A percentile compares a stretch with the other conserved stretches of the same genome.
Evolutionary conservation across 1,284 basidiomycete species (phyloP).

Genomic region (Golubevia sp.): DNA sequence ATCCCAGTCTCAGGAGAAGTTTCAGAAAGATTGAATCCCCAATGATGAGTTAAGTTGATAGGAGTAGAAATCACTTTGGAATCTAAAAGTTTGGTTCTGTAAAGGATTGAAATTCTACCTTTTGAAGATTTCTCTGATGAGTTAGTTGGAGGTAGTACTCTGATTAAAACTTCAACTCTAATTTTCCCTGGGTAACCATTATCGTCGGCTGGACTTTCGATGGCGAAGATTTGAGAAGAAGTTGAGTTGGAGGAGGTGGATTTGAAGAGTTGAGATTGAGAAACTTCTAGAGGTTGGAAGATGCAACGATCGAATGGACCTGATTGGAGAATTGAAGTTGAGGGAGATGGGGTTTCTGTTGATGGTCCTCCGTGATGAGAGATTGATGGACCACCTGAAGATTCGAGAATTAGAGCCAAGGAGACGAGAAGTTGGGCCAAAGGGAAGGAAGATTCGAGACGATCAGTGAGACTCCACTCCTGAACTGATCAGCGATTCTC

Average conservation of each 20-base stretch:
- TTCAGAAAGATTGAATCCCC: constrained; percentile 47
- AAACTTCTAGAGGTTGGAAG: constrained; percentile 28
- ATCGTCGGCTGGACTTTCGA: constrained; percentile 38
- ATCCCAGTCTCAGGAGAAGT: neutral
- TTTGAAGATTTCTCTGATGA: constrained; percentile 20
- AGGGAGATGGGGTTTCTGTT: constrained; percentile 2
- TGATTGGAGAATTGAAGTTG: constrained; percentile 16
- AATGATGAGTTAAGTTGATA: constrained; percentile 56
- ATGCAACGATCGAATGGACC: constrained; percentile 45
- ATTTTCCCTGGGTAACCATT: constrained; percentile 44
- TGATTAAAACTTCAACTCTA: constrained; percentile 38
- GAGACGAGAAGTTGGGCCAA: too few species aligned
- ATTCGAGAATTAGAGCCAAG: too few species aligned
- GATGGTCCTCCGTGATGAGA: constrained; percentile 47
- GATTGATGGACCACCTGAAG: constrained; percentile 20
- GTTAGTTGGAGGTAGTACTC: constrained; percentile 19
- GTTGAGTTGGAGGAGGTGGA: constrained; percentile 7
- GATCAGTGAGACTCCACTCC: too few species aligned
- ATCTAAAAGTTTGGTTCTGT: constrained; percentile 31
- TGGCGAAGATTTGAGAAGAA: constrained; percentile 20
- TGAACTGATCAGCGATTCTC: too few species aligned
- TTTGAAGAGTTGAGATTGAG: constrained; percentile 22
- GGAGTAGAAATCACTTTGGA: constrained; percentile 27
- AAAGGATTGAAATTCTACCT: constrained; percentile 34
- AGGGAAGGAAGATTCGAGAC: too few species aligned